Evolutionary conservation across 768 basidiomycete genomes (phyloP).

Genomic region (Tubosaeta sp.): DNA sequence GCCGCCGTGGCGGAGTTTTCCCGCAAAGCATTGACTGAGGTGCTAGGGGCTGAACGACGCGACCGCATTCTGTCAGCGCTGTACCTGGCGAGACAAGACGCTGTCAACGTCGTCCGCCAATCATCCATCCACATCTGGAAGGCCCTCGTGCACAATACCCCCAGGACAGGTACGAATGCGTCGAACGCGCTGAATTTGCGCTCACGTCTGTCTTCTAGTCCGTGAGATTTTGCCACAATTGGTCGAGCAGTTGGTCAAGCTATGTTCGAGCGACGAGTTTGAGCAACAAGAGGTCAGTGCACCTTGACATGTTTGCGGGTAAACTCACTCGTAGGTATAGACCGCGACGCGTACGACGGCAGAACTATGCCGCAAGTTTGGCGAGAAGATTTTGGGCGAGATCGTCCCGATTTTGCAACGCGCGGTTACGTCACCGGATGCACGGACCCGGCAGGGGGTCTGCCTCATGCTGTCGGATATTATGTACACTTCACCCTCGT

Average conservation of each 20-base stretch:
- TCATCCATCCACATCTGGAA: constrained; percentile 97
- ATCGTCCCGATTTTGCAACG: constrained; percentile 75
- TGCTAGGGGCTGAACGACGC: constrained; percentile 82
- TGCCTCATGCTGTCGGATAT: constrained; percentile 86
- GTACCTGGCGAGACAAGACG: constrained; percentile 91
- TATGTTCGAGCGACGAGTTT: constrained; percentile 72
- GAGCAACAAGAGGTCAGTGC: constrained; percentile 85
- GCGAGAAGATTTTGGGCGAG: constrained; percentile 84
- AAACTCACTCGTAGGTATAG: constrained; percentile 34
- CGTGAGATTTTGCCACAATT: constrained; percentile 90
- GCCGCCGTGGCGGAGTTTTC: constrained; percentile 71
- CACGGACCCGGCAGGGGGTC: constrained; percentile 74
- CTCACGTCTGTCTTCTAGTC: constrained; percentile 39
- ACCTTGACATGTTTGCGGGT: constrained; percentile 1
- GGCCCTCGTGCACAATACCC: constrained; percentile 92
- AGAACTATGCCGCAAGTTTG: constrained; percentile 93
- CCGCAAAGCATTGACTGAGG: constrained; percentile 78
- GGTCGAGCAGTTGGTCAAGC: constrained; percentile 66
- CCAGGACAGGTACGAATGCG: constrained; percentile 63
- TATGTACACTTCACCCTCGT: constrained; percentile 50
- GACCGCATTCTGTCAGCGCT: constrained; percentile 88
- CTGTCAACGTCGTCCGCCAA: constrained; percentile 83
- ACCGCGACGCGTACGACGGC: constrained; percentile 84
- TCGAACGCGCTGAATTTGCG: background rate
- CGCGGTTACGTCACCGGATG: constrained; percentile 56